Base-by-base conservation (phyloP, 208 protist species). In the Trichomonas vaginalis region DNA sequence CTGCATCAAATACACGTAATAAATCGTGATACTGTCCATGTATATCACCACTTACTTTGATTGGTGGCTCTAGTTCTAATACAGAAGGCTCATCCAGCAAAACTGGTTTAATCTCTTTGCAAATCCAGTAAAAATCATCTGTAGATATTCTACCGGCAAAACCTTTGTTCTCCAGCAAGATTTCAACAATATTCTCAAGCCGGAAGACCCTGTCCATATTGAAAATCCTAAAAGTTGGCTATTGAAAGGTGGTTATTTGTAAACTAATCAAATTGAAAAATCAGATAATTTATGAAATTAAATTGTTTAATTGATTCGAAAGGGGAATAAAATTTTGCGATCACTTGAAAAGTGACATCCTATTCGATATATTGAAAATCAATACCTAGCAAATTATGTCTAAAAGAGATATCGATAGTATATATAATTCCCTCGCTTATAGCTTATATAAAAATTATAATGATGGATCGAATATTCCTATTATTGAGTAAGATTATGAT, bases 11-110 rank as follows among this genome's bases (percentile, higher is more conserved):
- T 42, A 97, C 45, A 48, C 80, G 42, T 46, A 96, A 23, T 51
- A 97, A 35, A 42, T 97, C 96, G 88, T 97, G 97, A 46, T 95
- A 96, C 80, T 97, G 96, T 45, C 96, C 96, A 92, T 97, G 96
- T n/a, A 97, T 92, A 51, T 92, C 86, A 40, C 86, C 86, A 39
- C 86, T 51, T 48, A 92, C 56, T 3, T 92, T 51, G 10, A 92
- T 42, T 21, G 86, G 86, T 15, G 86, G 86, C 6, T 92, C 45
- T 21, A 92, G 45, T 39, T 92, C 86, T 17, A 92, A 45, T n/a
- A 92, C 17, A 14, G 86, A 92, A 35, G 86, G 86, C 27, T 92
- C 86, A 48, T 48, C 17, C 23, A 92, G 45, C 8, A 92, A 92
- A 39, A 92, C n/a, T 51, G 40, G 40, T 8, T n/a, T 92, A 92